Evolutionary conservation across 2,329 filamentous ascomycete species (phyloP).

Genomic region (Colletotrichum tabaci): DNA sequence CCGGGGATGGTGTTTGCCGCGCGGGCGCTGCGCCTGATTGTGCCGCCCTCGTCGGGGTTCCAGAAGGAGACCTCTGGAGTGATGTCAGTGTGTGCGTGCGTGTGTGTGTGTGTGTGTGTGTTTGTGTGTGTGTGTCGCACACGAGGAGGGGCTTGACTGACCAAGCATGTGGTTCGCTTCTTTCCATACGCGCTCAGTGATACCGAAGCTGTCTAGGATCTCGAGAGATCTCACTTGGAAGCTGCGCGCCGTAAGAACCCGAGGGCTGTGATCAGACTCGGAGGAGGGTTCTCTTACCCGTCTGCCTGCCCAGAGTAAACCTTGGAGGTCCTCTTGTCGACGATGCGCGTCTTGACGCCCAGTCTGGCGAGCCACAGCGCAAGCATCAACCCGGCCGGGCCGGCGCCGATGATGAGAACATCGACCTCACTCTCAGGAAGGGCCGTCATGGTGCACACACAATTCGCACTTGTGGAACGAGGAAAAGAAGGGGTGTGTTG

Average conservation of each 20-base stretch:
- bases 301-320: constrained; percentile 62
- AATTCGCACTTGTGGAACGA: background rate
- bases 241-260: background rate
- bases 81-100: background rate
- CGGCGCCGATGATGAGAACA: constrained; percentile 41
- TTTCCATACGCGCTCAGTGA: constrained; percentile 75
- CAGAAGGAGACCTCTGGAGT: constrained; percentile 55
- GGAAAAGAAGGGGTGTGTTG: background rate
- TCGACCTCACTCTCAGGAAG: constrained; percentile 35
- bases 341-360: constrained; percentile 58
- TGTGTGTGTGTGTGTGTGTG: background rate
- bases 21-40: constrained; percentile 70
- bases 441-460: constrained; percentile 10
- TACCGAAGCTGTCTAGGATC: constrained; percentile 80
- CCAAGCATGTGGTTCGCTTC: constrained; percentile 79
- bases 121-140: too few species aligned
- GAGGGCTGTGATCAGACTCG: background rate
- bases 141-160: constrained; percentile 49
- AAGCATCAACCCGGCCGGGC: constrained; percentile 59
- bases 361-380: constrained; percentile 59
- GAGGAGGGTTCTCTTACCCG: constrained; percentile 70
- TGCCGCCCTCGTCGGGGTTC: constrained; percentile 74
- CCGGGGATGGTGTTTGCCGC: constrained; percentile 76
- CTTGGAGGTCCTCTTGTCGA: constrained; percentile 60
- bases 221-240: constrained; percentile 61